Evolutionary conservation across 805 yeast species (phyloP).

Genomic region (Sungouiozyma intestinalis): DNA sequence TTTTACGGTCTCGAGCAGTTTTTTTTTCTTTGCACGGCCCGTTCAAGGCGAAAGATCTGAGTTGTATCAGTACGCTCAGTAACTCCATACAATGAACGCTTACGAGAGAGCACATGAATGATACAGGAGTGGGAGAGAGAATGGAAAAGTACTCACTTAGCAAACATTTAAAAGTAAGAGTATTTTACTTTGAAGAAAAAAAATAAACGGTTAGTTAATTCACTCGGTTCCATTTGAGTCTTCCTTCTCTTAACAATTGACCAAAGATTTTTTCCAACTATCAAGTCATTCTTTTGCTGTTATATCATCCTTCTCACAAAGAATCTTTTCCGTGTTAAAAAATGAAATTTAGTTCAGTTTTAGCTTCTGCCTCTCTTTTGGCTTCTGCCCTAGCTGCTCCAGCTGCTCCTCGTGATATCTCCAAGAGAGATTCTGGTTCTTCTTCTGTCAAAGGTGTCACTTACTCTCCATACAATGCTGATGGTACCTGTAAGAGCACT

Average conservation of each 20-base stretch:
- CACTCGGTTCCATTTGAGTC: too few species aligned
- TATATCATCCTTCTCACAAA: too few species aligned
- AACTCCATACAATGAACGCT: neutral
- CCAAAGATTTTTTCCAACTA: neutral
- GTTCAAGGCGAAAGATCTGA: neutral
- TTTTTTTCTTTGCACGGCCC: neutral
- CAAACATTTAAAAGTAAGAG: neutral
- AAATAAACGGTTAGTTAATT: too few species aligned
- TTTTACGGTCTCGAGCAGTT: neutral
- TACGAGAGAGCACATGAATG: neutral
- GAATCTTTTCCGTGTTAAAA: neutral
- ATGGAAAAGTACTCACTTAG: too few species aligned
- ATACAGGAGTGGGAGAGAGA: too few species aligned
- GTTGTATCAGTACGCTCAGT: neutral
- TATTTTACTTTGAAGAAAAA: neutral
- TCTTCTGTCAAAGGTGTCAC: slow-evolving; percentile 61
- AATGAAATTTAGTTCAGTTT: neutral
- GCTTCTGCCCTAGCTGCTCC: slow-evolving; percentile 28
- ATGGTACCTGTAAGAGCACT: slow-evolving; percentile 60
- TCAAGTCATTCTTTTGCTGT: neutral
- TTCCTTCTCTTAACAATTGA: neutral
- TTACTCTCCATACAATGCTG: slow-evolving; percentile 66
- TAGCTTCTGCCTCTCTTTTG: slow-evolving; percentile 15
- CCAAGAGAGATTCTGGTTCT: slow-evolving; percentile 12
- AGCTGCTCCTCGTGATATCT: slow-evolving; percentile 22